phyloP scores from a whole-genome alignment of 805 yeast species.

The Schwanniomyces polymorphus region DNA sequence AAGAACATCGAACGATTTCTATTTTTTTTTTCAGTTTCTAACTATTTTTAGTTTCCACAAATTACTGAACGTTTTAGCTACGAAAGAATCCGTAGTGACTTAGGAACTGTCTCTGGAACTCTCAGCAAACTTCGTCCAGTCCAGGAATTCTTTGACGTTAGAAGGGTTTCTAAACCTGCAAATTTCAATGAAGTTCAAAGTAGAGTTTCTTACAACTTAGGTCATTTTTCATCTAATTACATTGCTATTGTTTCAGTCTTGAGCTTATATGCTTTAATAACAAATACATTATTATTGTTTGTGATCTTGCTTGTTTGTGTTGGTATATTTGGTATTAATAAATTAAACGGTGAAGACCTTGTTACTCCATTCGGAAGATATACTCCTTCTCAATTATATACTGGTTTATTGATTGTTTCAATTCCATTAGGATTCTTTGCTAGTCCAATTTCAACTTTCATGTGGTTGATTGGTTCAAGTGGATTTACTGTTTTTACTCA shows the following conservation, averaged over 20 bases:
- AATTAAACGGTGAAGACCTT: conserved; percentile 80
- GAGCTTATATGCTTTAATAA: conserved; percentile 80
- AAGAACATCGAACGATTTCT: neutral
- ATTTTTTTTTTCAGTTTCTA: conserved; percentile 6
- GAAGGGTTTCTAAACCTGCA: conserved; percentile 86
- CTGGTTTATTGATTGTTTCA: conserved; percentile 72
- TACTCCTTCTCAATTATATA: conserved; percentile 79
- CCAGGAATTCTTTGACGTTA: conserved; percentile 89
- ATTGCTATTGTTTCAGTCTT: conserved; percentile 68
- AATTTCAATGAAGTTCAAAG: conserved; percentile 88
- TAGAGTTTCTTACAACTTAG: conserved; percentile 82
- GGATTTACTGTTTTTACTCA: conserved; percentile 78
- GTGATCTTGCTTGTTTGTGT: conserved; percentile 70
- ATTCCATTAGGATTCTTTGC: conserved; percentile 85
- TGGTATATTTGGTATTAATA: conserved; percentile 78
- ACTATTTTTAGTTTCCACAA: conserved; percentile 32
- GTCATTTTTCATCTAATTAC: conserved; percentile 87
- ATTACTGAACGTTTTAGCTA: conserved; percentile 49
- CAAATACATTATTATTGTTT: conserved; percentile 81
- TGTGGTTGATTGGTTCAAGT: conserved; percentile 91
- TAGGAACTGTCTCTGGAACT: conserved; percentile 56
- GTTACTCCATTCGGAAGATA: conserved; percentile 70
- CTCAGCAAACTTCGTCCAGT: conserved; percentile 80
- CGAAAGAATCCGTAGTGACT: conserved; percentile 44
- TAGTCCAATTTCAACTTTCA: conserved; percentile 81